These are phyloP conservation scores for Nitzschia sp. DNA, from an alignment of 108 stramenopile genomes.

Conservation along the genomic window DNA sequence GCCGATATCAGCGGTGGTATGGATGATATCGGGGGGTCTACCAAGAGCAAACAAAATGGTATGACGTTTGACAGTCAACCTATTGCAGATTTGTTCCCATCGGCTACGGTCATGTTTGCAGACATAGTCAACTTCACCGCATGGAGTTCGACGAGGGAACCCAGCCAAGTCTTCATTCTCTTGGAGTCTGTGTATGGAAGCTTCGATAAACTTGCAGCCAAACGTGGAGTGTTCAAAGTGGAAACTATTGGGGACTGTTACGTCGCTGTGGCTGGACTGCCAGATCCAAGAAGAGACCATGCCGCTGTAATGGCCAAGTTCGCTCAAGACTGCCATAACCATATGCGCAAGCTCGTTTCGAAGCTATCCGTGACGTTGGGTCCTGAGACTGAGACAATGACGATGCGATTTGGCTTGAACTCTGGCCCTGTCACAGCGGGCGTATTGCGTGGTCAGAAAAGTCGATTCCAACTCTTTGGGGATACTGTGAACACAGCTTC, in stretches of 20 bases:
- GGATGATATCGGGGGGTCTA: background rate
- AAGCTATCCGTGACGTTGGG: too few species aligned
- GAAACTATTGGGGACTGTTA: constrained; percentile 2
- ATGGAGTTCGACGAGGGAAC: background rate
- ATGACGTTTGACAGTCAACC: background rate
- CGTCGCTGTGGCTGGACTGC: background rate
- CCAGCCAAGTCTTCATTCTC: background rate
- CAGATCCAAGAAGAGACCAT: too few species aligned
- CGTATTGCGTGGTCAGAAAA: too few species aligned
- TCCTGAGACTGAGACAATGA: too few species aligned
- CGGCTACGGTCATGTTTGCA: background rate
- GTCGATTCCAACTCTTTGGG: too few species aligned
- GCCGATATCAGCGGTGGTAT: background rate
- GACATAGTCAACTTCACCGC: background rate
- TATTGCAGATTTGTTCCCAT: background rate
- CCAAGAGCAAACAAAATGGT: background rate
- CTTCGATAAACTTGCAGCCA: background rate
- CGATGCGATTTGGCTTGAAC: too few species aligned
- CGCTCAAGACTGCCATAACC: too few species aligned
- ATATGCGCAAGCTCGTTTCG: too few species aligned
- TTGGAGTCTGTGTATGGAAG: background rate
- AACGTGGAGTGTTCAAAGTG: constrained; percentile 2
- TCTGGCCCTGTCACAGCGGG: too few species aligned
- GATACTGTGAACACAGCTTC: too few species aligned
- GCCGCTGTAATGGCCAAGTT: too few species aligned